phyloP scores from a whole-genome alignment of 768 basidiomycete species.

The Podaxis sp. region DNA sequence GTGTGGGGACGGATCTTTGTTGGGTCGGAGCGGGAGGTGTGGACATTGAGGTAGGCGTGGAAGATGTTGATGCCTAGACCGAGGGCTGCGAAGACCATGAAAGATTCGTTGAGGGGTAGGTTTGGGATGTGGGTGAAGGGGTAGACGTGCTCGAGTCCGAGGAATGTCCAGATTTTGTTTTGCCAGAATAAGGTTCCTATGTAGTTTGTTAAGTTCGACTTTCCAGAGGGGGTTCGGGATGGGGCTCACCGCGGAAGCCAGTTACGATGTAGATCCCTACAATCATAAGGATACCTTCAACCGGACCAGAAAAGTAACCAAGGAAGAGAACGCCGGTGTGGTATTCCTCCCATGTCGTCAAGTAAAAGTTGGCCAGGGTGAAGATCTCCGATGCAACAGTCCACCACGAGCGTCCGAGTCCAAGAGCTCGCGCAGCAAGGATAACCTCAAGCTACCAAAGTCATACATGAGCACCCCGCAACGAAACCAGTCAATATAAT shows the following conservation, averaged over 20 bases:
- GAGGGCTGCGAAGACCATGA: conserved; percentile 79
- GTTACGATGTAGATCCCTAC: conserved; percentile 73
- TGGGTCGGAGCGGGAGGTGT: conserved; percentile 39
- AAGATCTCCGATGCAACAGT: conserved; percentile 85
- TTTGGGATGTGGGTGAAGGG: conserved; percentile 57
- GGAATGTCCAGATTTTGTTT: conserved; percentile 58
- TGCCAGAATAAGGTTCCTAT: conserved; percentile 85
- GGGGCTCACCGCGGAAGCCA: conserved; percentile 64
- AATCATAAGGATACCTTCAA: conserved; percentile 93
- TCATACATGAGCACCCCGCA: not conserved
- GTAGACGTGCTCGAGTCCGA: conserved; percentile 52
- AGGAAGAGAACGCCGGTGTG: conserved; percentile 91
- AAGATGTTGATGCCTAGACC: conserved; percentile 80
- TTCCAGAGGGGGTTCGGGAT: not conserved
- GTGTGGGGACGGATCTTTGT: conserved; percentile 1
- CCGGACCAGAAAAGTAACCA: conserved; percentile 91
- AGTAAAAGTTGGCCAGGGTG: conserved; percentile 75
- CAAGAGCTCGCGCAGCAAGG: conserved; percentile 80
- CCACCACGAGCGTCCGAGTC: conserved; percentile 96
- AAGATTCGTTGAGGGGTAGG: conserved; percentile 77
- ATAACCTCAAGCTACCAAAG: conserved; percentile 76
- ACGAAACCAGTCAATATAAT: not conserved
- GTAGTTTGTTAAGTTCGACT: not conserved
- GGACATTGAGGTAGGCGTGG: conserved; percentile 79
- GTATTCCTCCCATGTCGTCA: conserved; percentile 84